Base-by-base conservation (phyloP, 2,329 filamentous ascomycete genomes). In the Monilinia aucupariae region DNA sequence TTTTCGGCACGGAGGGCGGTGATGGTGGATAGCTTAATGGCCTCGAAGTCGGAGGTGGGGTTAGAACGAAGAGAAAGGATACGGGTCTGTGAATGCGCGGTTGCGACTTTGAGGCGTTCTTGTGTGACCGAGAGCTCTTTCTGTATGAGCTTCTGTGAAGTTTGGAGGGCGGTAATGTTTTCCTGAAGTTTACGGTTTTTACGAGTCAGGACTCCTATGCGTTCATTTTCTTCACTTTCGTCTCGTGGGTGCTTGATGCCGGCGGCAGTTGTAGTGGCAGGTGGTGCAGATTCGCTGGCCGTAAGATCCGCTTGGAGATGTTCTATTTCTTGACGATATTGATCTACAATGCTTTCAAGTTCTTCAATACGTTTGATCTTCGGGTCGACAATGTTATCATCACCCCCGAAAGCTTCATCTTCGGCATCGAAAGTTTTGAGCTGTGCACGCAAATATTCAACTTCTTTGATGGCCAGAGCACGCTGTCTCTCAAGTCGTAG, bases 361-460 rank as follows among this genome's bases (percentile, higher is more conserved):
- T 94, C 86, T 58, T 88, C 83, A 22, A 96, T 87, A 27, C 91
- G 88, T 66, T 87, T 81, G 0, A 82, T 79, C 67, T 92, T 93
- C 25, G 85, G 82, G 68, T 89, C 84, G 71, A 99, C 91, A 61
- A 89, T 88, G 50, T 84, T 86, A 41, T 91, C 90, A 3, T 51
- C 51, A 0, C 90, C 85, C 62, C 93, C 86, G 77, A 97, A 89
- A 0, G 92, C 92, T 60, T 86, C 85, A 71, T 97, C 92, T 75
- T 99, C 94, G 0, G 85, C 84, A 71, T 97, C 91, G 65, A 96
- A 89, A 0, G 90, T 88, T 76, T 92, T 92, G 61, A 97, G 82
- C 75, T 99, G 94, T 0, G 91, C 93, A 27, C 94, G 89, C 8
- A 99, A 82, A 73, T 96, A 96, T 69, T 97, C 92, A 0, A 94